phyloP scores from a whole-genome alignment of 2,329 filamentous ascomycete genomes.

The Ophioceras dolichostomum region DNA sequence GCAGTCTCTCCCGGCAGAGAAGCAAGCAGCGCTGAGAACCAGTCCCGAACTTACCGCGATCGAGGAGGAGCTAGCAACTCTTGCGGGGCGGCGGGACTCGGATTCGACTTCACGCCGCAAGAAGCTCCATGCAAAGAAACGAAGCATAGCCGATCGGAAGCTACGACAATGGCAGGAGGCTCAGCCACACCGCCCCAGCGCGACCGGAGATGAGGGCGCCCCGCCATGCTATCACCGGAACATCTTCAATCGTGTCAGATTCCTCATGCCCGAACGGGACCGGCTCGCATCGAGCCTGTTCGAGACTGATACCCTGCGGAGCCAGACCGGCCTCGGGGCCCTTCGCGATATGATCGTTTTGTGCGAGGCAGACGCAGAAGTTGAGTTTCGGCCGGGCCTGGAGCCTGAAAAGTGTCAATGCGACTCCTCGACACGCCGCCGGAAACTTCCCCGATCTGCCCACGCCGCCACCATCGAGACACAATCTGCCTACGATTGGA shows the following conservation, averaged over 20 bases:
- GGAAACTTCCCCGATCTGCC: background rate
- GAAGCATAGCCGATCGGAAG: background rate
- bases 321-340: background rate
- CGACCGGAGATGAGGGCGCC: background rate
- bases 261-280: background rate
- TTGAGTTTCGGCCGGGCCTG: constrained; percentile 1
- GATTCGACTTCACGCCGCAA: background rate
- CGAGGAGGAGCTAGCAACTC: background rate
- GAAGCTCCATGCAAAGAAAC: background rate
- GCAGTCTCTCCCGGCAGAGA: constrained; percentile 1
- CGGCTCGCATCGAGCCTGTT: constrained; percentile 1
- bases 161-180: background rate
- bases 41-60: constrained; percentile 1
- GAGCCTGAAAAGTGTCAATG: constrained; percentile 1
- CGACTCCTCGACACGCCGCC: background rate
- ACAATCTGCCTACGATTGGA: background rate
- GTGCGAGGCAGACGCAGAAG: constrained; percentile 1
- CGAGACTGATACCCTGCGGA: background rate
- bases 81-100: background rate
- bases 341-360: constrained; percentile 1
- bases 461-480: background rate
- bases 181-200: background rate
- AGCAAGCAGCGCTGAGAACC: constrained; percentile 1
- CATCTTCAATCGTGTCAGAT: background rate
- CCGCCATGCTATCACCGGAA: background rate